These are phyloP conservation scores for Athelia sp. DNA, from an alignment of 1,284 basidiomycete genomes.

Conservation along the genomic window DNA sequence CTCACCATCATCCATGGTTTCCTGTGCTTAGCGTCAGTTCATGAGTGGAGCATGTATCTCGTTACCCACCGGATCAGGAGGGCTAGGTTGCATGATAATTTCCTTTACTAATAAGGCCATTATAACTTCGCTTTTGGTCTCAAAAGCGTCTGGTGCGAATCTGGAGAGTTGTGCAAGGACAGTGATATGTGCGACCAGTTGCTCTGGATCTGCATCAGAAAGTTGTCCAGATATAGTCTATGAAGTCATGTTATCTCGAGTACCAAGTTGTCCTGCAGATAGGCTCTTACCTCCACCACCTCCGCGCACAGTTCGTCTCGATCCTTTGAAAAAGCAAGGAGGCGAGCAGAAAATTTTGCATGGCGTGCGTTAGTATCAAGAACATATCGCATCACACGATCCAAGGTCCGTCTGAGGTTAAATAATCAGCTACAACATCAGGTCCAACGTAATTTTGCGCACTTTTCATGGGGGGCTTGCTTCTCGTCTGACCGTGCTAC, in stretches of 20 bases:
- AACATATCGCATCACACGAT: conserved; percentile 61
- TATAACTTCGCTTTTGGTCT: conserved; percentile 70
- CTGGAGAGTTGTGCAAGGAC: conserved; percentile 76
- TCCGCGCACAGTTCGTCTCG: conserved; percentile 45
- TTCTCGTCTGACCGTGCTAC: conserved; percentile 56
- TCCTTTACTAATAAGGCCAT: conserved; percentile 70
- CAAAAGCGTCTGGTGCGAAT: conserved; percentile 68
- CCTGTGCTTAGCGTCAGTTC: conserved; percentile 16
- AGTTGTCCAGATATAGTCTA: conserved; percentile 60
- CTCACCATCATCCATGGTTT: conserved; percentile 51
- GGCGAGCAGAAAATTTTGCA: conserved; percentile 86
- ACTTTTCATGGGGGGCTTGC: conserved; percentile 64
- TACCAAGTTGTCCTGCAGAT: conserved; percentile 1
- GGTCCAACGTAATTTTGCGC: too few relatives aligned
- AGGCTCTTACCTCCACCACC: conserved; percentile 60
- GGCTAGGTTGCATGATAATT: conserved; percentile 56
- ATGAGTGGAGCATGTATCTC: neutral
- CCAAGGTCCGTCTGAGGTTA: conserved; percentile 55
- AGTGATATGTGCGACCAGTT: conserved; percentile 63
- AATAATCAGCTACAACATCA: too few relatives aligned
- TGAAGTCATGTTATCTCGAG: neutral
- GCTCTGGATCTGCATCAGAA: conserved; percentile 42
- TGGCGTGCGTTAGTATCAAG: conserved; percentile 59
- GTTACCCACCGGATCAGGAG: conserved; percentile 15
- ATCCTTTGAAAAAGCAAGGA: conserved; percentile 61